Evolutionary conservation across 345 rosid species (phyloP).

Genomic region (Aurinia saxatilis): DNA sequence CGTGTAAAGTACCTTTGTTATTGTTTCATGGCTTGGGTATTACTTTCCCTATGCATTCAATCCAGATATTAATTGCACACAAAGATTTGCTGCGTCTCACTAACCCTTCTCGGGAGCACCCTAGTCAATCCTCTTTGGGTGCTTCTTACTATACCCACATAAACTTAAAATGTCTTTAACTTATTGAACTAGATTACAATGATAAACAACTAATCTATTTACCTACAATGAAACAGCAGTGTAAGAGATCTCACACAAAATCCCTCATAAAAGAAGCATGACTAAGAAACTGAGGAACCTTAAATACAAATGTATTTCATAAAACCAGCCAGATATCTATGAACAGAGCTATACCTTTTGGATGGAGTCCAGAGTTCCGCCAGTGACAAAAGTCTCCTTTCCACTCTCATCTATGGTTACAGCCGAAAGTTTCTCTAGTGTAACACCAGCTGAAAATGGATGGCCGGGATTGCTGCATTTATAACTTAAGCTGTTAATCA

Average conservation of each 20-base stretch:
- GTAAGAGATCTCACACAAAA: conserved; percentile 13
- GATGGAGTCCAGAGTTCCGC: conserved; percentile 61
- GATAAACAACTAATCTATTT: neutral
- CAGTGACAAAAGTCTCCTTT: conserved; percentile 82
- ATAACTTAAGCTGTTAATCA: conserved; percentile 7
- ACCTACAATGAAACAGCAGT: neutral
- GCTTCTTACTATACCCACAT: conserved; percentile 10
- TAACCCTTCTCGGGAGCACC: conserved; percentile 10
- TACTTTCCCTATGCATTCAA: conserved; percentile 11
- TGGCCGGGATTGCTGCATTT: conserved; percentile 79
- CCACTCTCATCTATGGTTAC: conserved; percentile 88
- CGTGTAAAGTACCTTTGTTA: neutral
- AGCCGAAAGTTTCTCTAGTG: conserved; percentile 88
- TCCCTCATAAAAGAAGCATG: conserved; percentile 6
- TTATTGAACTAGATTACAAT: conserved; percentile 7
- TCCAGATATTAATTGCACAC: conserved; percentile 1
- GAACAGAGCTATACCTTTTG: conserved; percentile 56
- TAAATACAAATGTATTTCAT: neutral
- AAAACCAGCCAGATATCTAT: neutral
- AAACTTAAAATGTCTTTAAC: neutral
- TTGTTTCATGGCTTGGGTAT: conserved; percentile 12
- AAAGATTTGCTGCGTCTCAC: conserved; percentile 2
- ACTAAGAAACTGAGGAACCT: neutral
- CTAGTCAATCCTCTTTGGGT: neutral
- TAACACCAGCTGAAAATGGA: conserved; percentile 82